Conservation (phyloP, 78 protist species). For the Tieghemostelium lacteum region DNA sequence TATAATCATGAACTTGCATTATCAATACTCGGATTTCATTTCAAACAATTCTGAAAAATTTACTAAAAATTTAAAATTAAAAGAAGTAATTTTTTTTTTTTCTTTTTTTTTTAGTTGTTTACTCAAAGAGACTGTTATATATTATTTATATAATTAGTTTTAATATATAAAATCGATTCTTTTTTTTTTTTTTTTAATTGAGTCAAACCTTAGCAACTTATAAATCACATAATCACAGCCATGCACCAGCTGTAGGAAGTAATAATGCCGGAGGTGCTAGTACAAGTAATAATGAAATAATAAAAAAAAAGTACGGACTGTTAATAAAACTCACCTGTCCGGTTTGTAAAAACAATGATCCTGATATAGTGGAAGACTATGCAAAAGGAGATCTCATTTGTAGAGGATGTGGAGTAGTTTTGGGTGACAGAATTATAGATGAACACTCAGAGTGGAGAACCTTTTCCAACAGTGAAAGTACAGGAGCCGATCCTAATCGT, state of each 20-base stretch:
- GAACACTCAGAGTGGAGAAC: constrained; percentile 79
- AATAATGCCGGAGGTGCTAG: too few relatives aligned
- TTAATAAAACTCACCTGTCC: constrained; percentile 18
- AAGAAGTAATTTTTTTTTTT: too few relatives aligned
- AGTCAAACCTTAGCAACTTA: background rate
- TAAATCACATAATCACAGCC: background rate
- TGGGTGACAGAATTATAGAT: constrained; percentile 76
- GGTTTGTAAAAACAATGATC: constrained; percentile 39
- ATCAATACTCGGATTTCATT: too few relatives aligned
- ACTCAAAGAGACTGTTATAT: background rate
- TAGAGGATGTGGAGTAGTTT: constrained; percentile 62
- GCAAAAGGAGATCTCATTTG: constrained; percentile 74
- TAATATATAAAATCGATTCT: background rate
- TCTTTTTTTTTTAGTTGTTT: too few relatives aligned
- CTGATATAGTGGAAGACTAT: constrained; percentile 70
- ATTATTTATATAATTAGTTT: too few relatives aligned
- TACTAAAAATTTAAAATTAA: too few relatives aligned
- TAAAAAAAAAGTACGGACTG: background rate
- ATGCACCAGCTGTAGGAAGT: background rate
- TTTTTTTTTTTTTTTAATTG: too few relatives aligned
- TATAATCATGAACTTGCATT: too few relatives aligned
- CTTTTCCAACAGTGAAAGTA: constrained; percentile 42
- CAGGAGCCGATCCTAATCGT: constrained; percentile 80
- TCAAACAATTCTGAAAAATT: background rate
- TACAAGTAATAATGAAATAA: background rate